These are phyloP conservation scores for Candida sanyiensis DNA, from an alignment of 805 yeast genomes.

Conservation along the genomic window DNA sequence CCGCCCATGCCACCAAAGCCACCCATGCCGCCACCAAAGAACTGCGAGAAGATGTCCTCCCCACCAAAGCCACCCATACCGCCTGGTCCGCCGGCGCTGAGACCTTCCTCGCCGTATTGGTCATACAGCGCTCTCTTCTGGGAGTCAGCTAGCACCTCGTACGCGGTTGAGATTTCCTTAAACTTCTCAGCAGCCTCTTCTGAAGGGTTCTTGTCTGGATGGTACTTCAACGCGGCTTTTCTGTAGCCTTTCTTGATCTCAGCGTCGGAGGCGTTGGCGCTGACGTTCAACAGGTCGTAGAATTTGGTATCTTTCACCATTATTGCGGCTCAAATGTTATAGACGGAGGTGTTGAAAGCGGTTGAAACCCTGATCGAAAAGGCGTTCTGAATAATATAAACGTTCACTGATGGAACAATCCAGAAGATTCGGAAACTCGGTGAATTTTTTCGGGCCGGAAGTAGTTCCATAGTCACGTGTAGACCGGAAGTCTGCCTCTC, in stretches of 20 bases:
- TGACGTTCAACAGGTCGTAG: conserved; percentile 69
- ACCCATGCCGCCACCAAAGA: conserved; percentile 66
- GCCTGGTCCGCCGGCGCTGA: conserved; percentile 70
- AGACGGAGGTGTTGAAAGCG: not conserved
- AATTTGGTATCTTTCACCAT: conserved; percentile 81
- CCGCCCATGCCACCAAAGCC: conserved; percentile 49
- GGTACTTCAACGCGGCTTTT: conserved; percentile 72
- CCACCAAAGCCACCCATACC: conserved; percentile 66
- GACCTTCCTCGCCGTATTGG: conserved; percentile 88
- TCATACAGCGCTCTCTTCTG: conserved; percentile 89
- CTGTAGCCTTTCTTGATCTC: conserved; percentile 81
- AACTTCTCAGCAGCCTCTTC: conserved; percentile 95
- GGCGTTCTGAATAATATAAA: no score
- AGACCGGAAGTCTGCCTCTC: no score
- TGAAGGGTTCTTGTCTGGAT: conserved; percentile 77
- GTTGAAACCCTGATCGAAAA: no score
- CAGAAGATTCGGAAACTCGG: not conserved
- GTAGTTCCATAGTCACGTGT: no score
- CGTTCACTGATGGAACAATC: not conserved
- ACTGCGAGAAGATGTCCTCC: conserved; percentile 73
- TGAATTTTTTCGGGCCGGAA: not conserved
- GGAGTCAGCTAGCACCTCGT: conserved; percentile 81
- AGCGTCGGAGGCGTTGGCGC: conserved; percentile 59
- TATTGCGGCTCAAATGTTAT: conserved; percentile 13
- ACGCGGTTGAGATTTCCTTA: conserved; percentile 82